phyloP scores from a whole-genome alignment of 805 yeast species.

The Debaryomyces maramus region DNA sequence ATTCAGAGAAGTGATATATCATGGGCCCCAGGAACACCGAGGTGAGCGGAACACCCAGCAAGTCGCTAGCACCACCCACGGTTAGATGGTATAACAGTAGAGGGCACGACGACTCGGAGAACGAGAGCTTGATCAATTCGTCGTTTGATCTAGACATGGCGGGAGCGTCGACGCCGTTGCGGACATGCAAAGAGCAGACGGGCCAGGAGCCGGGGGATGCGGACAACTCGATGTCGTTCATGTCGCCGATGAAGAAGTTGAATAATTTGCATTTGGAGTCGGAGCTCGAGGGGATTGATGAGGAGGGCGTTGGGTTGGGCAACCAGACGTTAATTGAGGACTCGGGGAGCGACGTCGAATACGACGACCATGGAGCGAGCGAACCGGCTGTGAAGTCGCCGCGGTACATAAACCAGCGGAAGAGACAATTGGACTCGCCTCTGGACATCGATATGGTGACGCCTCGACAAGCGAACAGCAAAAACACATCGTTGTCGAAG shows the following conservation, averaged over 20 bases:
- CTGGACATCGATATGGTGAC: conserved; percentile 19
- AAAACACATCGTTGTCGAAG: conserved; percentile 8
- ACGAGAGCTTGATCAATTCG: conserved; percentile 3
- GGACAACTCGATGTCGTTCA: conserved; percentile 13
- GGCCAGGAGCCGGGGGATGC: conserved; percentile 1
- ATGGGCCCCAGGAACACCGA: conserved; percentile 3
- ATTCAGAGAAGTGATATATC: background rate
- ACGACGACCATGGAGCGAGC: conserved; percentile 8
- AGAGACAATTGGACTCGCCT: conserved; percentile 29
- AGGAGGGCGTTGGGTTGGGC: background rate
- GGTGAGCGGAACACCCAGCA: background rate
- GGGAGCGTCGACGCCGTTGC: conserved; percentile 13
- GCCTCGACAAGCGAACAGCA: conserved; percentile 2
- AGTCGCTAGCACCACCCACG: background rate
- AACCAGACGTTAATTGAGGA: background rate
- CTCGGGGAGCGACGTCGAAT: conserved; percentile 4
- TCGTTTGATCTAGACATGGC: conserved; percentile 12
- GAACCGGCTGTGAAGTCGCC: conserved; percentile 13
- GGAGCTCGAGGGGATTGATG: conserved; percentile 2
- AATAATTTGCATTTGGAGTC: conserved; percentile 33
- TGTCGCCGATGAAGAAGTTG: conserved; percentile 38
- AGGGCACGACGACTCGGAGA: conserved; percentile 6
- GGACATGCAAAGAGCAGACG: background rate
- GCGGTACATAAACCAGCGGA: conserved; percentile 22
- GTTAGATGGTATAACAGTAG: conserved; percentile 5